phyloP scores from a whole-genome alignment of 495 filamentous ascomycete genomes.

The Patellaria atrata region DNA sequence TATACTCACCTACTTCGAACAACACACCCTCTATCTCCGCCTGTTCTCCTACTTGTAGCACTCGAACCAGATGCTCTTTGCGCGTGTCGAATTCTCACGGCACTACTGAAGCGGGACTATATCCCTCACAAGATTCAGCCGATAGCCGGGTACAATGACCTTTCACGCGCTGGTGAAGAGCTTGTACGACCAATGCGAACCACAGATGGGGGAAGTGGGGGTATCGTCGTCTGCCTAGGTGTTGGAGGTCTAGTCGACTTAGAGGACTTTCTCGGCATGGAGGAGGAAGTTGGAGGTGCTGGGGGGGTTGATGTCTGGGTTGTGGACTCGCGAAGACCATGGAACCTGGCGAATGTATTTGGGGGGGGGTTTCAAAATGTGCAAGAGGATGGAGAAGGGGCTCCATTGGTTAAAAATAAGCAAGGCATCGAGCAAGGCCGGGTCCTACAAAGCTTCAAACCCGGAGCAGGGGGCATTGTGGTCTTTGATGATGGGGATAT shows the following conservation, averaged over 20 bases:
- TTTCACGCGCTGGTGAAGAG: conserved; percentile 59
- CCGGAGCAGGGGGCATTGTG: conserved; percentile 69
- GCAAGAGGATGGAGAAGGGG: conserved; percentile 8
- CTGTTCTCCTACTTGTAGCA: conserved; percentile 82
- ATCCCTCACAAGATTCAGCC: conserved; percentile 97
- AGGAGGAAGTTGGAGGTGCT: conserved; percentile 34
- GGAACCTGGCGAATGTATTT: conserved; percentile 92
- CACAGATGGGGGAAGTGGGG: conserved; percentile 62
- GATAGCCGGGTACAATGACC: conserved; percentile 81
- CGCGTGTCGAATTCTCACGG: conserved; percentile 84
- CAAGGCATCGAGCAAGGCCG: conserved; percentile 46
- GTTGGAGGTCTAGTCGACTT: conserved; percentile 85
- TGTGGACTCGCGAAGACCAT: conserved; percentile 78
- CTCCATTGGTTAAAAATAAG: conserved; percentile 34
- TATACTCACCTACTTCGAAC: conserved; percentile 74
- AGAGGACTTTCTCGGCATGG: conserved; percentile 54
- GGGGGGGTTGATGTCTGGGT: conserved; percentile 83
- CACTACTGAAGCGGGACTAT: conserved; percentile 86
- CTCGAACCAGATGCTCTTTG: conserved; percentile 93
- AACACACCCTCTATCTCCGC: conserved; percentile 69
- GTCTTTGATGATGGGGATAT: conserved; percentile 97
- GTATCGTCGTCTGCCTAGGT: conserved; percentile 81
- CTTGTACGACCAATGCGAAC: conserved; percentile 72
- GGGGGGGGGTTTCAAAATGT: conserved; percentile 26
- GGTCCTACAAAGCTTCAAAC: conserved; percentile 53